These are phyloP conservation scores for Chloris gayana DNA, from an alignment of 176 grass and related monocot genomes.

Conservation along the genomic window DNA sequence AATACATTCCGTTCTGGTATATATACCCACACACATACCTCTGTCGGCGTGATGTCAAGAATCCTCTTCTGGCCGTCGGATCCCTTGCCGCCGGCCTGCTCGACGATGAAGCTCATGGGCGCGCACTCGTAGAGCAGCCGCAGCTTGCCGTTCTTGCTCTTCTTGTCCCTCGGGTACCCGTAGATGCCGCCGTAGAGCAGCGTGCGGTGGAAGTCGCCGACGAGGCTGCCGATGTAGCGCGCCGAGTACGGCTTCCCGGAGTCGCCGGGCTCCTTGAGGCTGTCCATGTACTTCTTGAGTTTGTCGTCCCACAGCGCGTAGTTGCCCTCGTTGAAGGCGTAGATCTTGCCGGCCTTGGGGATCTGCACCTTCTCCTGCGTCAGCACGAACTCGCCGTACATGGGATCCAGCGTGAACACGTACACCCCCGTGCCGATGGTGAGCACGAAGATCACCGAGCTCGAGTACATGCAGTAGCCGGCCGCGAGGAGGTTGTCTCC, in stretches of 20 bases:
- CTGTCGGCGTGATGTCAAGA: conserved; percentile 82
- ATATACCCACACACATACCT: conserved; percentile 60
- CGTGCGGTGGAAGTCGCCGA: conserved; percentile 97
- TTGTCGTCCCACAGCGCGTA: conserved; percentile 98
- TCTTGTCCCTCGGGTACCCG: conserved; percentile 85
- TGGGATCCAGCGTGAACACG: conserved; percentile 94
- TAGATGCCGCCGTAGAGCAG: conserved; percentile 99
- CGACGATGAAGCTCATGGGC: conserved; percentile 99
- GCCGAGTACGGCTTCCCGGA: conserved; percentile 96
- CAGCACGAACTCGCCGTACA: conserved; percentile 99
- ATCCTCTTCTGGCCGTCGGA: conserved; percentile 88
- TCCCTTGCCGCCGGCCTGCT: conserved; percentile 96
- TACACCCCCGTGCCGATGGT: conserved; percentile 91
- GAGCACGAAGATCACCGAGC: conserved; percentile 97
- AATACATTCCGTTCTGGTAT: background rate
- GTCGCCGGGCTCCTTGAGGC: conserved; percentile 90
- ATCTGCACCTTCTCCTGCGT: conserved; percentile 92
- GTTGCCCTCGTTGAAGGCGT: conserved; percentile 96
- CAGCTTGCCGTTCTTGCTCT: conserved; percentile 98
- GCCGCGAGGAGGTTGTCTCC: conserved; percentile 90
- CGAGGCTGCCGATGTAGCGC: conserved; percentile 97
- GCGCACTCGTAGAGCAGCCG: conserved; percentile 98
- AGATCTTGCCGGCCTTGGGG: conserved; percentile 86
- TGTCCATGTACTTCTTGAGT: conserved; percentile 92
- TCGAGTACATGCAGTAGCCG: conserved; percentile 99